Base-by-base conservation (phyloP, 75 land plant genomes). In the Pinus tabuliformis region DNA sequence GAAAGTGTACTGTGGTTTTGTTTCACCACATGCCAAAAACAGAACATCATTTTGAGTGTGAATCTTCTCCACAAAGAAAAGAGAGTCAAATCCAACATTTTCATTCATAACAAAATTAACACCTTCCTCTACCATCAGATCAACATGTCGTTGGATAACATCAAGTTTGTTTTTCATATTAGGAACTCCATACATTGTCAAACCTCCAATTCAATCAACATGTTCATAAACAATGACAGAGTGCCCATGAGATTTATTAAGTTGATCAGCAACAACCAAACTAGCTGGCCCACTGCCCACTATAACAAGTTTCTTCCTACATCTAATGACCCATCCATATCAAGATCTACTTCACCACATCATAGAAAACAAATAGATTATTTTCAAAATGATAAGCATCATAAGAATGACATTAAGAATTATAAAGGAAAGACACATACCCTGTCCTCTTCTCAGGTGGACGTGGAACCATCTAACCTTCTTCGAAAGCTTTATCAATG, bases 391-490 rank as follows among this genome's bases (percentile, higher is more conserved):
- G 4, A 30, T 3, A 33, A 28, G 18, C 16, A n/a, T 60, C 62
- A 65, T 65, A 17, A 16, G 36, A 8, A 8, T 56, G 21, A 28
- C 28, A 39, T 56, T 22, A 62, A 37, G 24, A n/a, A 22, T 62
- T 15, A 75, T 16, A 73, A 26, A 20, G 28, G 16, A 28, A 39
- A 24, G 39, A 33, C 1, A 33, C 79, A 56, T 91, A 96, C 99
- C 95, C 97, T 74, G 97, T 91, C 78, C 97, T 90, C 63, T 78
- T 75, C 14, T 73, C 79, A 42, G 99, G 99, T 60, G 99, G 99
- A 9, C 97, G 83, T 62, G 99, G 99, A 24, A 92, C 85, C 95
- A 96, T 94, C 99, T 97, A 96, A 36, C 93, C 97, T 80, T 94
- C 94, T 60, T 90, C 93, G 86, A 92, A 96, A 45, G 89, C 97